Base-by-base conservation (phyloP, 495 filamentous ascomycete species). In the Penicillium tannophilum region DNA sequence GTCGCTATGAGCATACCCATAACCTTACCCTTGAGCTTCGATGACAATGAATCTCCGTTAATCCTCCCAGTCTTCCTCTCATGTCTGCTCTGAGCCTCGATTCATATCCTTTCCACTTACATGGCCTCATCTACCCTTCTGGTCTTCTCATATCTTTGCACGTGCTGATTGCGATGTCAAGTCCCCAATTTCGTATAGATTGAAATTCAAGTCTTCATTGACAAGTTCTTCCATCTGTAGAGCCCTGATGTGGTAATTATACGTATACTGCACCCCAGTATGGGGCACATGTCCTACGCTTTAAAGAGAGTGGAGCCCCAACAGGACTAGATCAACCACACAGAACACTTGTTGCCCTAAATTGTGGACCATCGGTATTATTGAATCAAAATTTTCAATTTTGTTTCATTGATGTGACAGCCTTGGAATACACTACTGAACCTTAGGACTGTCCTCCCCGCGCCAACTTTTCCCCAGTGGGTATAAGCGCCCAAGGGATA, bases 151-250 rank as follows among this genome's bases (percentile, higher is more conserved):
- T 47, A 24, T 49, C 14, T 46, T 10, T 46, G 43, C 23, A 24
- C 23, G 43, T 46, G 19, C 43, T 46, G 16, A 17, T 19, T 46
- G 43, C 9, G 19, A 20, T 14, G 7, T 46, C 7, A 20, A 11
- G 10, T 24, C n/a, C n/a, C 17, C 16, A 43, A 31, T 23, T 49
- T 6, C 46, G 48, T 53, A 63, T 68, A 68, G 65, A 68, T 61
- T 65, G 46, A 63, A 67, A 59, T 68, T 54, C 57, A 61, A 36
- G 63, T 65, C 63, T 65, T 65, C 60, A 55, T 65, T 65, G 63
- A 68, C 63, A 56, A 23, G 43, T 49, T 19, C n/a, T 10, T 45
- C 39, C 23, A 10, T 12, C 9, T 11, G 9, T 10, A 14, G 9
- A 36, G 10, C 33, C 12, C 9, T 12, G 16, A 39, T 17, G 14